Evolutionary conservation across 805 yeast species (phyloP).

Genomic region (Starmera pachycereana): DNA sequence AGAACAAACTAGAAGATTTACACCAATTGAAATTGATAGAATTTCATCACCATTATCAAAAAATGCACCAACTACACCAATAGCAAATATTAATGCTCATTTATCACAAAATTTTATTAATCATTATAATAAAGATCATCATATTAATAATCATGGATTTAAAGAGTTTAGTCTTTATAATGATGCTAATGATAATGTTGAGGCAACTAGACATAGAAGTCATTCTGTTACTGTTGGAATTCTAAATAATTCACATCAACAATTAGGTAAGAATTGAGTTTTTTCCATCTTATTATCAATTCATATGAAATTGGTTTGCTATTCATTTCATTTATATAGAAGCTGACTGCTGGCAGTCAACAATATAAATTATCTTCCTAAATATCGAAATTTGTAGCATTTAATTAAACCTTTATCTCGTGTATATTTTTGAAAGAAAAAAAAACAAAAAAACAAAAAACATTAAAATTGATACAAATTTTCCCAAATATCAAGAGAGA

Average conservation of each 20-base stretch:
- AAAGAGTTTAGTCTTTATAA: slow-evolving; percentile 29
- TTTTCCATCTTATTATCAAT: too few relatives aligned
- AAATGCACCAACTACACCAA: slow-evolving; percentile 24
- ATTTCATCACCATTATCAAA: slow-evolving; percentile 24
- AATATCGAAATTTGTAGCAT: too few relatives aligned
- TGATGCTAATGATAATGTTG: slow-evolving; percentile 17
- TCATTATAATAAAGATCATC: slow-evolving; percentile 36
- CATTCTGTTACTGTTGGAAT: slow-evolving; percentile 3
- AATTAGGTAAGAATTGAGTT: background rate
- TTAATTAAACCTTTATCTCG: too few relatives aligned
- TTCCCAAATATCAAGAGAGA: too few relatives aligned
- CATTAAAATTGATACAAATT: too few relatives aligned
- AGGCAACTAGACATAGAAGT: slow-evolving; percentile 1
- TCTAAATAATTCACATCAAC: background rate
- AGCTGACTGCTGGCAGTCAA: too few relatives aligned
- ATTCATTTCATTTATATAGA: too few relatives aligned
- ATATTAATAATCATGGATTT: slow-evolving; percentile 22
- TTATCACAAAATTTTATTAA: slow-evolving; percentile 20
- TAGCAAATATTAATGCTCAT: slow-evolving; percentile 21
- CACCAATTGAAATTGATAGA: slow-evolving; percentile 5
- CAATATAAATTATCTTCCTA: too few relatives aligned
- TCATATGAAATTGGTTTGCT: too few relatives aligned
- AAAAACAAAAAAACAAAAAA: too few relatives aligned
- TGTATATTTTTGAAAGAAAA: too few relatives aligned
- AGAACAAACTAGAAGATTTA: background rate